Percentiles rank a stretch among this genome's conserved stretches.
Evolutionary conservation across 306 rosid genomes (phyloP).

Genomic region (Psophocarpus tetragonolobus): DNA sequence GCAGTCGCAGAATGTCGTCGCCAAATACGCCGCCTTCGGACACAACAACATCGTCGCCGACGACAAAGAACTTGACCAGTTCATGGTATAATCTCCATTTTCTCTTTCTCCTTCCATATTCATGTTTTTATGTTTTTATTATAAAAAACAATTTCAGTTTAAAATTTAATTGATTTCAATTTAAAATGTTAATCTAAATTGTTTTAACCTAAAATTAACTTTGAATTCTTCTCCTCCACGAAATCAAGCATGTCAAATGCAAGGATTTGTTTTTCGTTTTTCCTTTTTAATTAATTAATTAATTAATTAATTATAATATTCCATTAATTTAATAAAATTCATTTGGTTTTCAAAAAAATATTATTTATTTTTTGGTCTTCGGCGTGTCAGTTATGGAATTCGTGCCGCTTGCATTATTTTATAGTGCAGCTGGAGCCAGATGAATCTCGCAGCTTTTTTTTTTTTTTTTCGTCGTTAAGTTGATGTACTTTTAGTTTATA

Average conservation of each 20-base stretch:
- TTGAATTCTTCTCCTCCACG: no score
- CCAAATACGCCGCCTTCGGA: constrained; percentile 74
- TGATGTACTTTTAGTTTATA: background rate
- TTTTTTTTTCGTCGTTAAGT: background rate
- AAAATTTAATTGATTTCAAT: no score
- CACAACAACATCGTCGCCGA: constrained; percentile 59
- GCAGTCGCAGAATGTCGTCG: constrained; percentile 90
- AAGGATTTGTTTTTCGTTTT: background rate
- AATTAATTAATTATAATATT: background rate
- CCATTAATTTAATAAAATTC: no score
- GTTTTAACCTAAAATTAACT: no score
- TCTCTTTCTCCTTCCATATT: no score
- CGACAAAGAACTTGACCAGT: constrained; percentile 88
- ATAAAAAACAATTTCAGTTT: no score
- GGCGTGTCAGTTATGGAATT: background rate
- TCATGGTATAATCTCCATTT: constrained; percentile 94
- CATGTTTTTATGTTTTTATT: no score
- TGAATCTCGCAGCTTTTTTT: background rate
- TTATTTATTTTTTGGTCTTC: background rate
- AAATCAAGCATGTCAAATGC: no score
- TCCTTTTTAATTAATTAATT: background rate
- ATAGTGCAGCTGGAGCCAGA: background rate
- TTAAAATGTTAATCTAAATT: no score
- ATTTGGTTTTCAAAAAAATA: no score
- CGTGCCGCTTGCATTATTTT: background rate